Conservation (phyloP, 1,284 basidiomycete genomes). For the Xanthoconium separans region DNA sequence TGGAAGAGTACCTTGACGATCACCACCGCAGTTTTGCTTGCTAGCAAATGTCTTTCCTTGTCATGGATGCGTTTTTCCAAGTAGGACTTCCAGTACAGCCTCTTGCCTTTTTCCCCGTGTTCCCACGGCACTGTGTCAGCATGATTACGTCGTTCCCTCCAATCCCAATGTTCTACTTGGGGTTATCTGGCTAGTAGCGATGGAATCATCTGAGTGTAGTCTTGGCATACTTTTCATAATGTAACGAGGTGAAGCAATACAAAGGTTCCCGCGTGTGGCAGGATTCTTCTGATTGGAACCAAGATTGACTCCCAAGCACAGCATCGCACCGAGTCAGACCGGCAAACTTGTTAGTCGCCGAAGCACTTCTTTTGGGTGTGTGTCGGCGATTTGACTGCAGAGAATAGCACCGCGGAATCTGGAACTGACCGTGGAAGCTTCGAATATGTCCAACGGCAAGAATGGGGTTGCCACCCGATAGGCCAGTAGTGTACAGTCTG, state of each 20-base stretch:
- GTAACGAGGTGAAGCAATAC: neutral
- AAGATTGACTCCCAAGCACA: neutral
- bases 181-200: too few species aligned
- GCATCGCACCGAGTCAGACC: constrained; percentile 14
- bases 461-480: constrained; percentile 9
- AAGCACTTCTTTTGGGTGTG: neutral
- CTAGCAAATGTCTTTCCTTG: neutral
- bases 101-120: neutral
- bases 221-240: too few species aligned
- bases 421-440: too few species aligned
- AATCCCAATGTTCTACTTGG: too few species aligned
- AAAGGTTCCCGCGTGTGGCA: neutral
- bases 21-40: constrained; percentile 1
- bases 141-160: neutral
- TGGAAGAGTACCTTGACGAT: too few species aligned
- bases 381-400: neutral
- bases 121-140: constrained; percentile 3
- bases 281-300: constrained; percentile 14
- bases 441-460: neutral
- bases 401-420: neutral
- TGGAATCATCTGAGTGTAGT: too few species aligned
- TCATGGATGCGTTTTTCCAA: neutral
- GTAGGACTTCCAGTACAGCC: constrained; percentile 8
- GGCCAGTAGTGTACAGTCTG: constrained; percentile 5
- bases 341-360: constrained; percentile 17